These are phyloP conservation scores for Aspergillus ruber DNA, from an alignment of 2,329 filamentous ascomycete species.

Conservation along the genomic window DNA sequence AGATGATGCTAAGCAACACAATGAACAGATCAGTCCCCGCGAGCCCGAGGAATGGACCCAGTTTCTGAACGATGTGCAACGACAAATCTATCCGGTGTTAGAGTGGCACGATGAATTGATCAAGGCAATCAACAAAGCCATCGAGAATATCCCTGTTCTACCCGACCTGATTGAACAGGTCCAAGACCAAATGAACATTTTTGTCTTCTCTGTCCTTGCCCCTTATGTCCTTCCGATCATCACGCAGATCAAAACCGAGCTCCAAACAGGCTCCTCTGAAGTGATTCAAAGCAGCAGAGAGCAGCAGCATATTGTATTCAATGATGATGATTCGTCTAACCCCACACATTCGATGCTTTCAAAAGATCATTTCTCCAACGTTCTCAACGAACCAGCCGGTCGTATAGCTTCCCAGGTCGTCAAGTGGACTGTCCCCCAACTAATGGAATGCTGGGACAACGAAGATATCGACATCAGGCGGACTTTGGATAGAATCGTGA, in stretches of 20 bases:
- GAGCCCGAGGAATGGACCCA: constrained; percentile 76
- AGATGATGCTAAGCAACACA: constrained; percentile 66
- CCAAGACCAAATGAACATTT: constrained; percentile 79
- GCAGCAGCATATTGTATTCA: constrained; percentile 81
- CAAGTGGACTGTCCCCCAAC: constrained; percentile 79
- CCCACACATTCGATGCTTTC: constrained; percentile 94
- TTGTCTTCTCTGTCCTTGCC: constrained; percentile 86
- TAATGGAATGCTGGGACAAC: constrained; percentile 84
- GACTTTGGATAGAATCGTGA: constrained; percentile 68
- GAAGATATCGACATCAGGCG: constrained; percentile 62
- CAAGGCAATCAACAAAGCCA: constrained; percentile 67
- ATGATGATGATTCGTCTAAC: constrained; percentile 67
- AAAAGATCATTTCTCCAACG: constrained; percentile 90
- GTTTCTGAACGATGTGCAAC: constrained; percentile 67
- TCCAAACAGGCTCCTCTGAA: constrained; percentile 77
- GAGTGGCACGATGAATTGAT: constrained; percentile 87
- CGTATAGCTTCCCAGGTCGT: constrained; percentile 72
- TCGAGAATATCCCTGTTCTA: constrained; percentile 79
- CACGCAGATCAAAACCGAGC: constrained; percentile 76
- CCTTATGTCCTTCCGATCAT: constrained; percentile 84
- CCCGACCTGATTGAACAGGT: constrained; percentile 80
- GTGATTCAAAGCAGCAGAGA: constrained; percentile 78
- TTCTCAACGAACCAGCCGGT: constrained; percentile 83
- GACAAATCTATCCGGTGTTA: constrained; percentile 81
- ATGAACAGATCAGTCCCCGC: constrained; percentile 65